A percentile compares a stretch with the other conserved stretches of the same genome.
Conservation (phyloP, 495 filamentous ascomycete species). For the Chaetomidium leptoderma region DNA sequence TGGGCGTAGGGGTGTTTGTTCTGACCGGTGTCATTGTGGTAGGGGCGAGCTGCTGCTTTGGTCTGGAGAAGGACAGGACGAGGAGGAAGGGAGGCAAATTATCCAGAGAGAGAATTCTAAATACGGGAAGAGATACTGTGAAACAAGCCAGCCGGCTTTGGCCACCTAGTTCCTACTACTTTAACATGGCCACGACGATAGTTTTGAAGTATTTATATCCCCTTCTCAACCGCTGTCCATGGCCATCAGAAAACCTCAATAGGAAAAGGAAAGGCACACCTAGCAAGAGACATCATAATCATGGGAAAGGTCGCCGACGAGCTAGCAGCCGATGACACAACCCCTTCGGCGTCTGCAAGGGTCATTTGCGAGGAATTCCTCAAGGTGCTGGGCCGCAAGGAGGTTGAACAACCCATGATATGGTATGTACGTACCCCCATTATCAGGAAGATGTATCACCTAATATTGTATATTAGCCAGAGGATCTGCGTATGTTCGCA, state of each 20-base stretch:
- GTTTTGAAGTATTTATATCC: not conserved
- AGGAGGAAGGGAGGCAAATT: not conserved
- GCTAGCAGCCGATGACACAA: not conserved
- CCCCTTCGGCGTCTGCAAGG: not conserved
- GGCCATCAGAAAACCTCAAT: no score
- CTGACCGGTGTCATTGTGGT: no score
- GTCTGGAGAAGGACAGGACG: not conserved
- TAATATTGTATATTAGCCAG: not conserved
- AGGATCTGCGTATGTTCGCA: conserved; percentile 10
- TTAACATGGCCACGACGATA: not conserved
- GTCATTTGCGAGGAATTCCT: conserved; percentile 17
- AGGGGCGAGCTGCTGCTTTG: no score
- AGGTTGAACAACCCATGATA: conserved; percentile 12
- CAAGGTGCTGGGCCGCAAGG: conserved; percentile 11
- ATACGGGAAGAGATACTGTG: no score
- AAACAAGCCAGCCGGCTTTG: not conserved
- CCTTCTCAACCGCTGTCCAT: not conserved
- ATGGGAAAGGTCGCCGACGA: not conserved
- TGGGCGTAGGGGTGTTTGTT: no score
- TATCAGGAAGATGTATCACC: not conserved
- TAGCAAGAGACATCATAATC: not conserved
- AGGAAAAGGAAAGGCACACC: not conserved
- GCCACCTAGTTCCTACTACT: no score
- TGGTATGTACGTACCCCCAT: not conserved
- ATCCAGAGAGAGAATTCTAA: no score